Evolutionary conservation across 2,329 filamentous ascomycete genomes (phyloP).

Genomic region (Grosmannia serpens): DNA sequence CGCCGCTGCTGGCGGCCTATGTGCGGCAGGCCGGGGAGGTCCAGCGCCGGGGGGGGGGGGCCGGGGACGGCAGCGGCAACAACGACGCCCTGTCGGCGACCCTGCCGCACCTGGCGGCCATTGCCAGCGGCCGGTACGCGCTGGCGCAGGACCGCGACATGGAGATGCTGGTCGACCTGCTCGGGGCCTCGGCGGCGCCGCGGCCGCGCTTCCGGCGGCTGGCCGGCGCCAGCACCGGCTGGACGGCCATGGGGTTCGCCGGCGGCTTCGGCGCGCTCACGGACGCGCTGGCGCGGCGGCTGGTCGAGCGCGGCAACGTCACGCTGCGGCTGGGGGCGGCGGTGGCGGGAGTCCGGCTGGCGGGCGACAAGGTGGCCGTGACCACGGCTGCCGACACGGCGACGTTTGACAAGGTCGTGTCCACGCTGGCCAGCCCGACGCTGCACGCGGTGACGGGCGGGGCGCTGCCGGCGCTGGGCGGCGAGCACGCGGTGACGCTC

Average conservation of each 20-base stretch:
- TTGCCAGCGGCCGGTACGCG: background rate
- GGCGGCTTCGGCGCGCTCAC: constrained; percentile 54
- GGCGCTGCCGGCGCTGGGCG: constrained; percentile 34
- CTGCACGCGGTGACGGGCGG: constrained; percentile 22
- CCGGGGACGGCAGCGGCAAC: background rate
- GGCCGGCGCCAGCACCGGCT: constrained; percentile 14
- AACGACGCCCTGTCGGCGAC: background rate
- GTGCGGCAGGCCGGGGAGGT: background rate
- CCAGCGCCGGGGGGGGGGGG: background rate
- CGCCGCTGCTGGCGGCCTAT: background rate
- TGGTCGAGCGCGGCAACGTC: constrained; percentile 46
- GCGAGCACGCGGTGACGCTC: constrained; percentile 61
- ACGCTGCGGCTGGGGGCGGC: constrained; percentile 38
- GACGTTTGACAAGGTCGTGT: constrained; percentile 48
- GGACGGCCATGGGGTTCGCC: constrained; percentile 35
- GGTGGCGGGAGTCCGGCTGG: constrained; percentile 32
- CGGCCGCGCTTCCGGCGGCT: constrained; percentile 16
- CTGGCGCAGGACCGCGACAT: constrained; percentile 2
- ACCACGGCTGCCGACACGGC: constrained; percentile 3
- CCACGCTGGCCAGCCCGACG: constrained; percentile 44
- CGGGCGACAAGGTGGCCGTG: constrained; percentile 1
- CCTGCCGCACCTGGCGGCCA: background rate
- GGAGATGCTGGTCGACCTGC: constrained; percentile 9
- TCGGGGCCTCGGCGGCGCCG: background rate
- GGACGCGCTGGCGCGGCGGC: constrained; percentile 35